Evolutionary conservation across 257 asterid species (phyloP), one percentile per base, ranked within the genome.

Genomic region (Solanum sejunctum): DNA sequence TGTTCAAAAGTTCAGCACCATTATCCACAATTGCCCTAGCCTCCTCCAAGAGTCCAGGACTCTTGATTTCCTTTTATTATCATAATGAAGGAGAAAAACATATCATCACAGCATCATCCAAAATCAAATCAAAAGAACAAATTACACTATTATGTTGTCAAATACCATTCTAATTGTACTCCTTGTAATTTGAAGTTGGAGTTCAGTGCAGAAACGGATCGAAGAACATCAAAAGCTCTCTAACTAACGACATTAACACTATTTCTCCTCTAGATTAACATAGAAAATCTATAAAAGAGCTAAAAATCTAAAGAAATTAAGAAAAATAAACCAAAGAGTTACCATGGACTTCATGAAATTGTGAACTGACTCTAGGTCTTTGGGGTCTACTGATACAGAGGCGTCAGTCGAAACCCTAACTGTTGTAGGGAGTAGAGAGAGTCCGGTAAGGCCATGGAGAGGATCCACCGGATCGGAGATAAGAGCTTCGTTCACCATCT

Each of bases 21-120:
- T 90, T 91, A 89, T 91, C 89, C 12, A 95, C 91, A 86, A 94
- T 91, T 70, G 87, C 90, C 91, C 90, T 93, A 0, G 98, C 97
- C 91, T 94, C 98, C 45, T 88, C 92, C 91, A 89, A 63, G 60
- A 92, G 89, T 89, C 90, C 94, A 61, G 97, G 94, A 82, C 93
- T 88, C 86, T 88, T 86, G 28, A 87, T 63, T 61, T 86, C 92
- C 89, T 91, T 84, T 56, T 28, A 52, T 1, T 10, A 77, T 56
- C 57, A 84, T 18, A 72, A 51, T 4, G 83, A 89, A 45, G 57
- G 13, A 49, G 51, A n/a, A 81, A 28, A 49, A 60, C 70, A 47
- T 69, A 63, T 18, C 32, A 26, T 73, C 52, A 51, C 49, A 15
- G 26, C 61, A 58, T 45, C 49, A 75, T 36, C 85, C 83, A 66